These are phyloP conservation scores for Nemania diffusa DNA, from an alignment of 2,329 filamentous ascomycete species.

Conservation along the genomic window DNA sequence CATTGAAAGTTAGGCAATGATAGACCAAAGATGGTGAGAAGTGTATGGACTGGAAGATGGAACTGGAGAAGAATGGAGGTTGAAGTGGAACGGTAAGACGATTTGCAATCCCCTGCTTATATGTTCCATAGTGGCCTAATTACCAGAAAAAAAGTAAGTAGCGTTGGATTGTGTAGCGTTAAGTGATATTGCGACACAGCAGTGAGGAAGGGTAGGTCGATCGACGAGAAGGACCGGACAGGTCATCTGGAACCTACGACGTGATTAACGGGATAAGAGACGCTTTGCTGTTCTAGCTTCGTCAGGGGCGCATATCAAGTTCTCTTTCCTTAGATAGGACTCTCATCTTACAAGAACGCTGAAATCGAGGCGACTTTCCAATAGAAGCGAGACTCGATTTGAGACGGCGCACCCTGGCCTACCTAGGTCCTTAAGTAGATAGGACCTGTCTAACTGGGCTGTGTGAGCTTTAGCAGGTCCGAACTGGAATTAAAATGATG, in stretches of 20 bases:
- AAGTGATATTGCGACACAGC: not conserved
- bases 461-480: not conserved
- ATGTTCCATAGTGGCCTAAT: not conserved
- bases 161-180: not conserved
- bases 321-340: not conserved
- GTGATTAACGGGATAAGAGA: not conserved
- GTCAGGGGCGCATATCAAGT: not conserved
- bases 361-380: not conserved
- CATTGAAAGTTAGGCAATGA: not conserved
- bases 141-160: not conserved
- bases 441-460: not conserved
- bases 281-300: not conserved
- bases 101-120: not conserved
- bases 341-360: too few species aligned
- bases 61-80: not conserved
- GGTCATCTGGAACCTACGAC: not conserved
- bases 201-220: not conserved
- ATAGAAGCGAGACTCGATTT: not conserved
- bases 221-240: slow-evolving; percentile 3
- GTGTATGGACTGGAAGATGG: not conserved
- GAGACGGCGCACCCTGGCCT: not conserved
- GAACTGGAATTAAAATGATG: not conserved
- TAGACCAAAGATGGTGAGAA: not conserved
- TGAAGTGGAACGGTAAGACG: not conserved
- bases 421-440: not conserved